Evolutionary conservation across 768 basidiomycete species (phyloP).

Genomic region (Lactifluus pinguis): DNA sequence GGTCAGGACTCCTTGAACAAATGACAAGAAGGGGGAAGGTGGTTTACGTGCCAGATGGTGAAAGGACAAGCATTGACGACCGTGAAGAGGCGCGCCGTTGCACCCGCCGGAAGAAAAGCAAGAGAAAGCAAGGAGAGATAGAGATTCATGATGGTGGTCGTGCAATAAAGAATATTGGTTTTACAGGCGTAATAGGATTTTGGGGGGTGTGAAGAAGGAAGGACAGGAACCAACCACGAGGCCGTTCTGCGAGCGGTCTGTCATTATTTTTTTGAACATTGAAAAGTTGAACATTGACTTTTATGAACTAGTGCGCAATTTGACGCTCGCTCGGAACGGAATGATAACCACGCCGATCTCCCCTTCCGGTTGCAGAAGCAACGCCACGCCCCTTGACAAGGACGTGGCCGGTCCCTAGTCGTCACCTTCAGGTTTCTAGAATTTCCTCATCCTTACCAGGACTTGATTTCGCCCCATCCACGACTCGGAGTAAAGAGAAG

Average conservation of each 20-base stretch:
- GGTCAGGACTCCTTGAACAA: background rate
- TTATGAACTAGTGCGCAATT: background rate
- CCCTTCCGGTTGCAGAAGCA: background rate
- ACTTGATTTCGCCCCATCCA: no score
- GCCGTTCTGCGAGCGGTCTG: background rate
- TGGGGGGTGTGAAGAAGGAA: background rate
- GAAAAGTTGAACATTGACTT: background rate
- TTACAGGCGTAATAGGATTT: background rate
- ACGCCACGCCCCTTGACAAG: no score
- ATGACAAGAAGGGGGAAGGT: background rate
- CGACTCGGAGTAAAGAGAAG: no score
- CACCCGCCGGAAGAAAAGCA: background rate
- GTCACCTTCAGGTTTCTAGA: no score
- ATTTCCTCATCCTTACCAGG: no score
- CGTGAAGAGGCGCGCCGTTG: conserved; percentile 8
- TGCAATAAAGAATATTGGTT: background rate
- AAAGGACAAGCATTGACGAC: conserved; percentile 14
- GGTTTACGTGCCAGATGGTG: conserved; percentile 12
- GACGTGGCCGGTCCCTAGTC: no score
- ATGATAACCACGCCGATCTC: background rate
- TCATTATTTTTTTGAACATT: background rate
- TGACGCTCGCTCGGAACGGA: background rate
- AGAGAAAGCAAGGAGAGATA: background rate
- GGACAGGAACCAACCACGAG: background rate
- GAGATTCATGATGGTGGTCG: background rate